These are phyloP conservation scores for Microdochium paspali DNA, from an alignment of 2,329 filamentous ascomycete species.

Conservation along the genomic window DNA sequence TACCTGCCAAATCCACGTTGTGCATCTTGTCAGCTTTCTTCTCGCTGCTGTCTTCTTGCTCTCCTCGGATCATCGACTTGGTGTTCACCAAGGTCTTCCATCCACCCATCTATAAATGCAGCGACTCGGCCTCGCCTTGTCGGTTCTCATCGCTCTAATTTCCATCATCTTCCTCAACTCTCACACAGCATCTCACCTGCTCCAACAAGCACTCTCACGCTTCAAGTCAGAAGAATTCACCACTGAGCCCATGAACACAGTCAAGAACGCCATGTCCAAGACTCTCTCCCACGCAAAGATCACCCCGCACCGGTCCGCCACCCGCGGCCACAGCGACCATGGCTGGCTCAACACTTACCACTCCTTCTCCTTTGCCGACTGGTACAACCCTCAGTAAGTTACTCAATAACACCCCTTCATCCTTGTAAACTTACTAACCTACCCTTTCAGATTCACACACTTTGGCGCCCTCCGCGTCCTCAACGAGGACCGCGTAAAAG, in stretches of 20 bases:
- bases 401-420: too few relatives aligned
- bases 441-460: conserved; percentile 35
- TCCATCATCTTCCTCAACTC: conserved; percentile 18
- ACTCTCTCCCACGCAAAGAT: conserved; percentile 61
- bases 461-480: conserved; percentile 76
- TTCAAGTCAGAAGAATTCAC: neutral
- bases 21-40: neutral
- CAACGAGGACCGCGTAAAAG: conserved; percentile 77
- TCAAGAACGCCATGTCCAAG: conserved; percentile 49
- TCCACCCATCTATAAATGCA: conserved; percentile 20
- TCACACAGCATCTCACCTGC: conserved; percentile 6
- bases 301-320: conserved; percentile 60
- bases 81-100: neutral
- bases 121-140: conserved; percentile 11
- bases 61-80: neutral
- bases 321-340: conserved; percentile 70
- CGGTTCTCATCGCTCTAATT: conserved; percentile 16
- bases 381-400: conserved; percentile 47
- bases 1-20: neutral
- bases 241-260: conserved; percentile 19
- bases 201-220: conserved; percentile 4
- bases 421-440: neutral
- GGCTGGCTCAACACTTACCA: conserved; percentile 85
- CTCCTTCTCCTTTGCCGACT: conserved; percentile 73
- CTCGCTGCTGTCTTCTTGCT: neutral